Evolutionary conservation across 768 basidiomycete species (phyloP), one percentile per base, ranked within the genome.

Genomic region (Calocera viscosa): DNA sequence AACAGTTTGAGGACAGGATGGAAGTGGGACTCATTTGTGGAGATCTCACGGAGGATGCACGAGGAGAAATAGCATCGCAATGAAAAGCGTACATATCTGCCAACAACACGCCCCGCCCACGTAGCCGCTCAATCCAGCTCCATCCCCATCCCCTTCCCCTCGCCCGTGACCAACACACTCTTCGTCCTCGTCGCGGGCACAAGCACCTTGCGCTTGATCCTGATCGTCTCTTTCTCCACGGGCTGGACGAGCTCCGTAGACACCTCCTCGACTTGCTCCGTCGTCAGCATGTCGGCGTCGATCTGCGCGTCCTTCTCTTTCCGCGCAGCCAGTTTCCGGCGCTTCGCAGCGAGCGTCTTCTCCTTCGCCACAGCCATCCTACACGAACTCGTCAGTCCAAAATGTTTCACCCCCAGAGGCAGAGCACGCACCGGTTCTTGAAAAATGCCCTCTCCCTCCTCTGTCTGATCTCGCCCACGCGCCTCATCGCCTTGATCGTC

Each of bases 401-500:
- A 64, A 34, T 22, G 10, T n/a, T n/a, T n/a, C n/a, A n/a, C 17
- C 34, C 28, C 12, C 34, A 28, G 32, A n/a, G 16, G 53, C 53
- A 16, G n/a, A n/a, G n/a, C n/a, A 73, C 77, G 41, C 22, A 79
- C 79, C 80, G 73, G 80, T 90, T 90, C 79, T 93, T 98, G 87
- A 88, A 98, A 84, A 98, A 98, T 22, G 90, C 92, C 69, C 87
- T 84, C 75, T 98, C 96, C 76, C 96, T 82, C 74, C 87, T 85
- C 69, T 84, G 81, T 76, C 88, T 92, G 80, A 99, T 93, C 78
- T 98, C 93, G 69, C 86, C 86, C 40, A 99, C 80, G 68, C 96
- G 84, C 78, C 94, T 94, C 88, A 99, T 98, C 38, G 93, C 95
- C 79, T 90, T 89, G 76, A 98, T 82, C 11, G 96, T 98, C 1